Base-by-base conservation (phyloP, 345 rosid species). In the Eucalyptus globulus region DNA sequence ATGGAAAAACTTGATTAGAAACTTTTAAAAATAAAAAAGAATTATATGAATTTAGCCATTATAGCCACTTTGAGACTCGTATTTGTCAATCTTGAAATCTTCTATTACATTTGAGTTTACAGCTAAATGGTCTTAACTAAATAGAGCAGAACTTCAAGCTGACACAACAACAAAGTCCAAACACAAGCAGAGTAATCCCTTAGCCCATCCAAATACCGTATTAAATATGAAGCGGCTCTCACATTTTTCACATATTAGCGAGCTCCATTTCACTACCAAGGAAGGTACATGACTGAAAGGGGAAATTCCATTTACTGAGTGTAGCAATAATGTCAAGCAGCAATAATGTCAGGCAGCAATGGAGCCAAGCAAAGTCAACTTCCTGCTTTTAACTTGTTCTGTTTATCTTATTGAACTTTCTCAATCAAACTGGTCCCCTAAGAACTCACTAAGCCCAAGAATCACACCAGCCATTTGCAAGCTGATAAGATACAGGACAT, bases 261-360 rank as follows among this genome's bases (percentile, higher is more conserved):
- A 88, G 29, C 14, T 45, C 89, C 80, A 37, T 87, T 45, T 27
- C 51, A 43, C 29, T 47, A n/a, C 69, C 24, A 26, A 44, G 21
- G 50, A 31, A 43, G 29, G 83, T 43, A 43, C 40, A 29, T 37
- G 47, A 43, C n/a, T 11, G 40, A 53, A 69, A 43, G 43, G 14
- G 44, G 24, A 88, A 34, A 34, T 72, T 72, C 81, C 58, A 62
- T 92, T 89, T 91, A 90, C 94, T 92, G 93, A 31, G 95, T 91
- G 72, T 91, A 93, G 91, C 87, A 15, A 93, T 85, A 49, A 81
- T 80, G 45, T 89, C 86, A 40, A 87, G 87, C 7, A 88, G 87
- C 62, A 91, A 53, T 34, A 90, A 40, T 90, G 89, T 29, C 90
- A 90, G 62, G 90, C 91, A 90, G 87, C 47, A 37, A 76, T 3